Conservation (phyloP, 805 yeast species). For the Metschnikowia gelsemii region DNA sequence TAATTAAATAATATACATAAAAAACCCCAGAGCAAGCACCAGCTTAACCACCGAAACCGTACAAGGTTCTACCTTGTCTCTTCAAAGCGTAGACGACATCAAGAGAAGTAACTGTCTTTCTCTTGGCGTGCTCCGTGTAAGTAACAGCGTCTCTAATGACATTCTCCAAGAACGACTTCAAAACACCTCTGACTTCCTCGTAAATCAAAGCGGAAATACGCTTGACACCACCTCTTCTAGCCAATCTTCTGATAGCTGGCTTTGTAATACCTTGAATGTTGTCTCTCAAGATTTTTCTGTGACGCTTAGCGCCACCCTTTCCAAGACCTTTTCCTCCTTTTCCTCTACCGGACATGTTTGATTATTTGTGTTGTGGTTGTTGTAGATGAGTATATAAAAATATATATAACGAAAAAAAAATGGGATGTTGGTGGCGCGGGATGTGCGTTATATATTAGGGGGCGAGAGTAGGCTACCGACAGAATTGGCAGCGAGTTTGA, state of each 20-base stretch:
- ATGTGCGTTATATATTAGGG: slow-evolving; percentile 15
- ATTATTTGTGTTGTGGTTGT: slow-evolving; percentile 6
- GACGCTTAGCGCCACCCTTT: slow-evolving; percentile 99
- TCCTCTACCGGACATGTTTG: slow-evolving; percentile 95
- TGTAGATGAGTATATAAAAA: slow-evolving; percentile 6
- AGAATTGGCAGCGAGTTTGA: neutral
- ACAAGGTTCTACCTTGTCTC: slow-evolving; percentile 99
- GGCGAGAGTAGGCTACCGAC: neutral
- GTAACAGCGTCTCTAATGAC: slow-evolving; percentile 99
- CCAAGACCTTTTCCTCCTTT: slow-evolving; percentile 99
- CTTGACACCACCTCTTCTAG: slow-evolving; percentile 99
- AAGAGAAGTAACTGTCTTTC: slow-evolving; percentile 98
- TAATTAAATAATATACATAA: slow-evolving; percentile 13
- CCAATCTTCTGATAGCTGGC: slow-evolving; percentile 99
- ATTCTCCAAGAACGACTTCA: slow-evolving; percentile 92
- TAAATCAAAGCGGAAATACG: slow-evolving; percentile 98
- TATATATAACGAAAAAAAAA: slow-evolving; percentile 4
- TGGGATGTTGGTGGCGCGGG: slow-evolving; percentile 13
- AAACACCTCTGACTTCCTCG: slow-evolving; percentile 97
- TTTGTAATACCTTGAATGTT: slow-evolving; percentile 99
- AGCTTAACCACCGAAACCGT: slow-evolving; percentile 96
- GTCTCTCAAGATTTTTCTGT: slow-evolving; percentile 98
- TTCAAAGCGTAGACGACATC: slow-evolving; percentile 98
- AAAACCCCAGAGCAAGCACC: slow-evolving; percentile 15
- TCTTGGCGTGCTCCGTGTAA: slow-evolving; percentile 99